Evolutionary conservation across 1,284 basidiomycete species (phyloP).

Genomic region (Retiboletus flavoniger): DNA sequence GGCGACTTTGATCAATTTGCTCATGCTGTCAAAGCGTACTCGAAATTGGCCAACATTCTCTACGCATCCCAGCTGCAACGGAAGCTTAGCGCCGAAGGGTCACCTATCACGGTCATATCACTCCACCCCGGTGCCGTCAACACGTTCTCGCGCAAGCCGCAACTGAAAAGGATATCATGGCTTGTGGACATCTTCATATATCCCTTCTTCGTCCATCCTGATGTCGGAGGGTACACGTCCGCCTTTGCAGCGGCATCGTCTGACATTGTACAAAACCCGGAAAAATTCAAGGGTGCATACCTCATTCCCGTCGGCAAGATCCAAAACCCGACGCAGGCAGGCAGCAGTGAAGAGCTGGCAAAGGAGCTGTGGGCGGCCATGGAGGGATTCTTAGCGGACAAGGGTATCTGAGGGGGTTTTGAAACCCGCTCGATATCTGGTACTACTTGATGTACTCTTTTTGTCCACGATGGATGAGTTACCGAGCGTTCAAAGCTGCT

Average conservation of each 20-base stretch:
- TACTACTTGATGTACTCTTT: background rate
- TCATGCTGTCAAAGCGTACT: conserved; percentile 28
- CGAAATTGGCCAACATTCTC: conserved; percentile 44
- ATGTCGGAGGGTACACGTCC: conserved; percentile 44
- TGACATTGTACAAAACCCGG: conserved; percentile 35
- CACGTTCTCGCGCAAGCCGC: conserved; percentile 36
- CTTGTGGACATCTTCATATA: conserved; percentile 31
- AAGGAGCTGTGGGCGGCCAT: conserved; percentile 46
- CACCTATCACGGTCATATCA: conserved; percentile 35
- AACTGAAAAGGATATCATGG: conserved; percentile 20
- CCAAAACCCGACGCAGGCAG: conserved; percentile 25
- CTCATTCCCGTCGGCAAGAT: conserved; percentile 41
- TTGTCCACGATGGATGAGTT: background rate
- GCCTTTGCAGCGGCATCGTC: conserved; percentile 49
- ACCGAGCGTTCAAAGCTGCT: background rate
- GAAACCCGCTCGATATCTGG: too few relatives aligned
- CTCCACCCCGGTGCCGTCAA: conserved; percentile 43
- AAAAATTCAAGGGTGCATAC: conserved; percentile 48
- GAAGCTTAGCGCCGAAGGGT: conserved; percentile 30
- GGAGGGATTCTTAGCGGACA: conserved; percentile 32
- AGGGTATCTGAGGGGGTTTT: conserved; percentile 13
- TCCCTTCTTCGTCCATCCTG: conserved; percentile 37
- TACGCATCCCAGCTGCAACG: conserved; percentile 42
- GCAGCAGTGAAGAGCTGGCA: conserved; percentile 36
- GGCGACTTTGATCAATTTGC: background rate